These are phyloP conservation scores for Dioszegia crocea DNA, from an alignment of 768 basidiomycete species.

Conservation along the genomic window DNA sequence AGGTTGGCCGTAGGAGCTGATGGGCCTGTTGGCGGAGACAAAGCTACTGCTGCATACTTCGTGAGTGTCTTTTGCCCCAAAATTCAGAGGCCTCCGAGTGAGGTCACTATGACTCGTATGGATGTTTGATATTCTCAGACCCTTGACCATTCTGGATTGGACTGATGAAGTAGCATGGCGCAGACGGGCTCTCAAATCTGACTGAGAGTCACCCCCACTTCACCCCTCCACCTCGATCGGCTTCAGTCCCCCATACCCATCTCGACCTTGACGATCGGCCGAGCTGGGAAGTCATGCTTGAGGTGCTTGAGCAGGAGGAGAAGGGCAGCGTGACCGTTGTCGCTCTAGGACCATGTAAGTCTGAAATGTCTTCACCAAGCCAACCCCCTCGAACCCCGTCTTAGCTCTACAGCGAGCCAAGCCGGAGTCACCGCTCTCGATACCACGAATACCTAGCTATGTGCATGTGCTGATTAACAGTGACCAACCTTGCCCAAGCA, in stretches of 20 bases:
- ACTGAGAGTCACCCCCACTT: constrained; percentile 48
- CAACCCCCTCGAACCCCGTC: too few relatives aligned
- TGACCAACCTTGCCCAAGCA: constrained; percentile 73
- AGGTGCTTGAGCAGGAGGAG: constrained; percentile 36
- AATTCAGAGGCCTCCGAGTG: too few relatives aligned
- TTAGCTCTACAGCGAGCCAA: too few relatives aligned
- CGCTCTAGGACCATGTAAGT: constrained; percentile 49
- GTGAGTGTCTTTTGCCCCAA: constrained; percentile 32
- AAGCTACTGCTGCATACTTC: constrained; percentile 76
- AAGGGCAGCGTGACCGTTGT: constrained; percentile 45
- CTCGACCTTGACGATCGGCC: constrained; percentile 35
- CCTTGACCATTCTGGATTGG: too few relatives aligned
- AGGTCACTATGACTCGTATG: too few relatives aligned
- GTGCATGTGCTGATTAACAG: constrained; percentile 49
- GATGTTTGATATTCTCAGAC: too few relatives aligned
- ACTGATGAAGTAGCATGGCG: constrained; percentile 43
- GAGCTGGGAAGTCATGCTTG: constrained; percentile 45
- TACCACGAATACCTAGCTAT: not conserved
- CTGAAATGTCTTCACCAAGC: too few relatives aligned
- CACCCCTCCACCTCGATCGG: constrained; percentile 26
- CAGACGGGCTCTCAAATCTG: constrained; percentile 50
- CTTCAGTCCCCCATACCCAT: constrained; percentile 26
- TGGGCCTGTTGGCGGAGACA: constrained; percentile 66
- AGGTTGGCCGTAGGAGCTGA: constrained; percentile 63
- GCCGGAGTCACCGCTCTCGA: constrained; percentile 12